Evolutionary conservation across 768 basidiomycete genomes (phyloP), one percentile per base, ranked within the genome.

Genomic region (Naganishia onofrii): DNA sequence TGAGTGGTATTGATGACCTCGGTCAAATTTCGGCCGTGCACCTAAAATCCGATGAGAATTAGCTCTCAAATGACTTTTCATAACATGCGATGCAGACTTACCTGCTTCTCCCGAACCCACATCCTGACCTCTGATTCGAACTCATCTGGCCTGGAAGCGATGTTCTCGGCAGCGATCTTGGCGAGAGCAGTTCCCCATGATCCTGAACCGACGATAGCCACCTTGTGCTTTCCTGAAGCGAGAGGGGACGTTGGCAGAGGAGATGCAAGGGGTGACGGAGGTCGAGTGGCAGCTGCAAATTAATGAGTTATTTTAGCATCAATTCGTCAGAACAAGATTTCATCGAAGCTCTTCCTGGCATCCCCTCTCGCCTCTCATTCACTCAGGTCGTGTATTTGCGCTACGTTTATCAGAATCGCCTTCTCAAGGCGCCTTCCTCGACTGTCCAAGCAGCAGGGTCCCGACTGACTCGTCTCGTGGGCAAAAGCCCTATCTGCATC

Each of bases 71-170:
- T 36, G 15, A 19, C 23, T 28, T 7, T 29, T 26, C 26, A 21
- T 8, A 12, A 19, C 6, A 60, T 23, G 21, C 10, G 17, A 38
- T 21, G 51, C 1, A 9, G 1, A 74, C 79, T 73, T 56, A 82
- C 82, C 69, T 81, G 75, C 77, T 84, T 83, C 75, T 84, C 81
- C 60, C 78, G 76, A 34, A 83, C 82, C 84, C 84, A 84, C 82
- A 84, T 84, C 67, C 75, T 75, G 38, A 84, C 83, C 55, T 81
- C 76, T 36, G 74, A 63, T 66, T 83, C 83, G 71, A 83, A 84
- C 46, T 80, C 76, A 53, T 80, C 77, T 2, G 80, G 75, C 32
- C 66, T 32, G 68, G 75, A 73, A 38, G 77, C 78, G 10, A 77
- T 77, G 63, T 80, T 76, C 71, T 79, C 73, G 68, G 81, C 82